Conservation (phyloP, 345 rosid species). For the Eucalyptus caleyi region DNA sequence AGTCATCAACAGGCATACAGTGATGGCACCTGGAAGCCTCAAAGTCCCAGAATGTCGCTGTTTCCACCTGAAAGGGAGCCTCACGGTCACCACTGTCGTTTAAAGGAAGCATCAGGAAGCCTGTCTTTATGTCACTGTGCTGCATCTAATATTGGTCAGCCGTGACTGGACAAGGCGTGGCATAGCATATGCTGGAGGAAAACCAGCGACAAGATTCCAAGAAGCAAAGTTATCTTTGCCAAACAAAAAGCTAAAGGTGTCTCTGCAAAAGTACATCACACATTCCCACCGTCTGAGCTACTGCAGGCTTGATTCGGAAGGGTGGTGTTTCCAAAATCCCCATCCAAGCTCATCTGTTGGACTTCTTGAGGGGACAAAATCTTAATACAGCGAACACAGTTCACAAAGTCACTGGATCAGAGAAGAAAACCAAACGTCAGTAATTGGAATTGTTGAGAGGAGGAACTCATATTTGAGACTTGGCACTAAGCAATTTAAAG, state of each 20-base stretch:
- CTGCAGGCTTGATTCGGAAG: slow-evolving; percentile 58
- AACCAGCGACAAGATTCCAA: neutral
- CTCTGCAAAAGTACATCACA: neutral
- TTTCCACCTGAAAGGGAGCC: neutral
- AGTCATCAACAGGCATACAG: neutral
- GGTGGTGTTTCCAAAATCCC: slow-evolving; percentile 37
- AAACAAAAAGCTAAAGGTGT: neutral
- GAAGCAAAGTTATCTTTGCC: neutral
- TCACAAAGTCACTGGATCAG: slow-evolving; percentile 51
- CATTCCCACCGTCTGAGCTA: slow-evolving; percentile 53
- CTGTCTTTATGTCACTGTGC: neutral
- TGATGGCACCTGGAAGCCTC: neutral
- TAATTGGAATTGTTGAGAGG: neutral
- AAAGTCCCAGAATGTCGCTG: neutral
- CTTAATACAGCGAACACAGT: slow-evolving; percentile 54
- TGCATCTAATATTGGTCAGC: neutral
- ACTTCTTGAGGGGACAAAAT: slow-evolving; percentile 72
- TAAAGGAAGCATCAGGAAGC: neutral
- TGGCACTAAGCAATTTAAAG: neutral
- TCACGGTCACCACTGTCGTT: neutral
- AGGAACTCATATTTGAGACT: neutral
- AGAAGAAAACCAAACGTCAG: neutral
- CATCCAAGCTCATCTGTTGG: slow-evolving; percentile 73
- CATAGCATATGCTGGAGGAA: neutral
- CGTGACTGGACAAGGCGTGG: neutral